Conservation (phyloP, 192 early-diverging fungal species). For the Linnemannia schmuckeri region DNA sequence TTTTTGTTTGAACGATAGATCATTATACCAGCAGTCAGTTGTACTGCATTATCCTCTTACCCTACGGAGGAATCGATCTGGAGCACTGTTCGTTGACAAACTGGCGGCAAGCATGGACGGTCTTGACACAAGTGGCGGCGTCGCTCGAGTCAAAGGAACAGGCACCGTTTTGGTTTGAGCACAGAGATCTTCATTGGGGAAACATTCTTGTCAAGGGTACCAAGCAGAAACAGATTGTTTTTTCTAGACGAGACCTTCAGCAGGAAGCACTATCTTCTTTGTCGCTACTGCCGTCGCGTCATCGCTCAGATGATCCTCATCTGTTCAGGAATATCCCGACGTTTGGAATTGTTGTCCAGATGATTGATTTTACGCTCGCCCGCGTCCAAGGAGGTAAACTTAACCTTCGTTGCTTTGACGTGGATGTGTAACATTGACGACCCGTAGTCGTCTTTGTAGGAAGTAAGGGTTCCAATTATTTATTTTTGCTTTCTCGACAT, state of each 20-base stretch:
- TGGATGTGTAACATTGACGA: no score
- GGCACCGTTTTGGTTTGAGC: conserved; percentile 66
- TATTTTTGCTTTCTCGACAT: not conserved
- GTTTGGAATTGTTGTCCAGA: conserved; percentile 70
- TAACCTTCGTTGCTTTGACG: no score
- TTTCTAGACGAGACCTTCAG: conserved; percentile 17
- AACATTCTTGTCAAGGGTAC: conserved; percentile 73
- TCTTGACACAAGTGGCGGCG: conserved; percentile 77
- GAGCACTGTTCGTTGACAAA: conserved; percentile 66
- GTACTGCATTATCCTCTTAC: conserved; percentile 79
- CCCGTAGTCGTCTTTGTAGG: not conserved
- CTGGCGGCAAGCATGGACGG: conserved; percentile 75
- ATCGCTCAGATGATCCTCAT: not conserved
- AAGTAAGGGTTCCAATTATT: not conserved
- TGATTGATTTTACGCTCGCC: conserved; percentile 83
- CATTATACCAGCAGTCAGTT: conserved; percentile 76
- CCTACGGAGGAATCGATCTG: conserved; percentile 81
- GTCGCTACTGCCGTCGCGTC: not conserved
- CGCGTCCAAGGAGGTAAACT: conserved; percentile 63
- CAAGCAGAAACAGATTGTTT: not conserved
- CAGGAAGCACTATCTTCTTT: not conserved
- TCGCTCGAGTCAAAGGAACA: conserved; percentile 70
- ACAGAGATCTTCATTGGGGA: conserved; percentile 83
- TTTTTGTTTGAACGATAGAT: conserved; percentile 53
- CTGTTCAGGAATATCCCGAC: conserved; percentile 58